These are phyloP conservation scores for Macrophomina tecta DNA, from an alignment of 2,329 filamentous ascomycete genomes.

Conservation along the genomic window DNA sequence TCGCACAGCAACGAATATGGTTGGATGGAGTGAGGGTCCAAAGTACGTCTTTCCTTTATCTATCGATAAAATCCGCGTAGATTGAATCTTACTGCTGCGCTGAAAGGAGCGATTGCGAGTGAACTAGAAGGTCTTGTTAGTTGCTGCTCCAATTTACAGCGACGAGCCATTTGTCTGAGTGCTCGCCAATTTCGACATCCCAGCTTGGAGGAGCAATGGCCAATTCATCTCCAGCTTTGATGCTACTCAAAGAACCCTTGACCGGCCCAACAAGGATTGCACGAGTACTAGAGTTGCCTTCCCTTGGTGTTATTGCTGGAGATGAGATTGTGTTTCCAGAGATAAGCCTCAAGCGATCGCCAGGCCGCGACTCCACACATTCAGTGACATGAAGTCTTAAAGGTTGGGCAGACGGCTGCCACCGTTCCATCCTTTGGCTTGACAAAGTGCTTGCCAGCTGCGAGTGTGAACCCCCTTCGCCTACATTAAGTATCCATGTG, in stretches of 20 bases:
- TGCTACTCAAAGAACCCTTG: conserved; percentile 32
- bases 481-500: conserved; percentile 57
- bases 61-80: too few species aligned
- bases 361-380: conserved; percentile 2
- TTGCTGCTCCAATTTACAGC: conserved; percentile 49
- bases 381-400: conserved; percentile 30
- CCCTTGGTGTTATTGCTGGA: not conserved
- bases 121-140: not conserved
- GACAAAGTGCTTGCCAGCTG: not conserved
- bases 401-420: not conserved
- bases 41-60: too few species aligned
- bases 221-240: conserved; percentile 40
- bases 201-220: conserved; percentile 49
- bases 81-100: too few species aligned
- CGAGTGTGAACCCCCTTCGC: conserved; percentile 24
- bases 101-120: not conserved
- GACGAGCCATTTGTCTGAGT: conserved; percentile 44
- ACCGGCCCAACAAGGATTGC: conserved; percentile 41
- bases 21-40: too few species aligned
- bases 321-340: not conserved
- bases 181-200: conserved; percentile 44
- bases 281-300: conserved; percentile 29
- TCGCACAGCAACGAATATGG: too few species aligned
- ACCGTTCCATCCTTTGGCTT: not conserved
- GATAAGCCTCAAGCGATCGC: conserved; percentile 13